phyloP scores from a whole-genome alignment of 306 rosid genomes.

The Pyrus pyrifolia region DNA sequence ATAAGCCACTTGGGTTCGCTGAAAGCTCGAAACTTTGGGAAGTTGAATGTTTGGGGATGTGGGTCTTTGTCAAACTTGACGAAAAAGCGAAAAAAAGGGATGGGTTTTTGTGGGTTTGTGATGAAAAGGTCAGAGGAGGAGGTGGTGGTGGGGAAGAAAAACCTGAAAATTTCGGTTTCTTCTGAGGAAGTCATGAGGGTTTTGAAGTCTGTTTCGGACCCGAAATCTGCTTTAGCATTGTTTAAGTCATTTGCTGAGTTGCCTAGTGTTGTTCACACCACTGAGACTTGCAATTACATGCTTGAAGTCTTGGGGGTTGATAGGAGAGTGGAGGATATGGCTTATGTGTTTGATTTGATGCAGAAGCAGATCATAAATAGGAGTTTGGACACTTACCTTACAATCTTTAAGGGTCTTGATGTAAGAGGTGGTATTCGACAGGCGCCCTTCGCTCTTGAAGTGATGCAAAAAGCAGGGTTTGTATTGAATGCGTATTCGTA shows the following conservation, averaged over 20 bases:
- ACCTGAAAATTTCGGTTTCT: constrained; percentile 32
- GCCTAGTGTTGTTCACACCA: constrained; percentile 61
- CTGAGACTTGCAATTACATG: constrained; percentile 83
- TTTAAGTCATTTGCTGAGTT: constrained; percentile 55
- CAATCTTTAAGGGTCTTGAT: constrained; percentile 55
- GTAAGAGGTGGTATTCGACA: constrained; percentile 76
- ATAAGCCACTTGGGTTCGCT: constrained; percentile 25
- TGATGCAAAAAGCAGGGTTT: constrained; percentile 65
- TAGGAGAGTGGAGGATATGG: constrained; percentile 65
- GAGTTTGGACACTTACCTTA: constrained; percentile 54
- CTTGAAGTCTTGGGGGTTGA: constrained; percentile 60
- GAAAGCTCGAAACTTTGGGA: constrained; percentile 25
- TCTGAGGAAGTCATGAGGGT: constrained; percentile 55
- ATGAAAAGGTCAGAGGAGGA: constrained; percentile 29
- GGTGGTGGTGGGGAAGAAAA: constrained; percentile 27
- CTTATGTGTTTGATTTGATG: constrained; percentile 66
- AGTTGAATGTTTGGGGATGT: constrained; percentile 37
- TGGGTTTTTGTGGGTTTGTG: constrained; percentile 35
- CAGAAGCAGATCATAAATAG: constrained; percentile 65
- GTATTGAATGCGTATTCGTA: constrained; percentile 83
- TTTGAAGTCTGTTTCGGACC: constrained; percentile 60
- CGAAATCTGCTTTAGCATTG: constrained; percentile 48
- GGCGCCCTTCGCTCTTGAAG: constrained; percentile 49
- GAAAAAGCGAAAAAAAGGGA: constrained; percentile 34
- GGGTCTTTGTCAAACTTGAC: constrained; percentile 34